Evolutionary conservation across 2,329 filamentous ascomycete species (phyloP), one percentile per base, ranked within the genome.

Genomic region (Cladosporium cucumerinum): DNA sequence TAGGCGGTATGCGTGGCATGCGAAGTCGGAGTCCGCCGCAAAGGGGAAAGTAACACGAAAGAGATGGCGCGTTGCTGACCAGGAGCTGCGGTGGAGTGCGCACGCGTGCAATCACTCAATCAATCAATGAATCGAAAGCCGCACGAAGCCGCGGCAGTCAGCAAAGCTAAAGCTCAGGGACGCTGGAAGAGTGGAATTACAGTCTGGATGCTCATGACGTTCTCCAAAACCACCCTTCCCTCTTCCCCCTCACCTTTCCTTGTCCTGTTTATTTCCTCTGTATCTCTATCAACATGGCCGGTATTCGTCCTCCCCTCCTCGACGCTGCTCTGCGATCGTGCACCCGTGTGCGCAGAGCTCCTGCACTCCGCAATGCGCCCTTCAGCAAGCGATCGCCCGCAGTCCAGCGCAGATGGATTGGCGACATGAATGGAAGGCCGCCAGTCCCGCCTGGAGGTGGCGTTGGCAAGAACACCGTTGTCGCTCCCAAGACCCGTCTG

Each of bases 401-500:
- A 18, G 63, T 67, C 14, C 69, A 70, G 55, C 63, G 69, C 66
- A 67, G 72, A 71, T 69, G 67, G 65, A 63, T 71, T 23, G 71
- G 71, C 34, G 69, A 70, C 28, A 34, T 26, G 25, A 70, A 68
- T 39, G 63, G 68, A 52, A 65, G 67, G 43, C 69, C 69, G 43
- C 69, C 71, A 26, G 43, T 49, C 26, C 67, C 68, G 12, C 67
- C 70, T 69, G 58, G 58, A 34, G 71, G 74, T 72, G 65, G 72
- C 68, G 71, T 75, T 65, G 75, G 76, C 72, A 69, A 75, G 72
- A 70, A 73, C 69, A 66, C 72, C 69, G 72, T 77, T 51, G 72
- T 73, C 65, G 71, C 72, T 67, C 78, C 79, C 55, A 78, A 81
- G 72, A 79, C 80, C 39, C 73, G 80, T 39, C 68, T 82, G 55